Conservation (phyloP, 257 asterid genomes). For the Solanum dulcamara region DNA sequence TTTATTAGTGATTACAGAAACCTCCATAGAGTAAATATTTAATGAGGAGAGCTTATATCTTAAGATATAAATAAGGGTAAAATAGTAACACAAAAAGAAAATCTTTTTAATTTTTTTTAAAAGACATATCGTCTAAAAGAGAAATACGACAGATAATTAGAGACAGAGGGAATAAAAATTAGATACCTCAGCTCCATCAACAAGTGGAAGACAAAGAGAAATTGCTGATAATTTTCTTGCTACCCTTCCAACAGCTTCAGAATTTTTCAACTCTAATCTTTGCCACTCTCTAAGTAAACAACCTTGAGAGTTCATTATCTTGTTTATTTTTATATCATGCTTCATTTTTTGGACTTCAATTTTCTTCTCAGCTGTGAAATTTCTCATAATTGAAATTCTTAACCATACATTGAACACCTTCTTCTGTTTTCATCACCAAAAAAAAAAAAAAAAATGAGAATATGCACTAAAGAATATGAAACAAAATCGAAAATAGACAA, state of each 20-base stretch:
- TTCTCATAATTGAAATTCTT: slow-evolving; percentile 26
- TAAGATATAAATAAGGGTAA: background rate
- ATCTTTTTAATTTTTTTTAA: too few species aligned
- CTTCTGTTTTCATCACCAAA: slow-evolving; percentile 21
- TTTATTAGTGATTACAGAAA: too few species aligned
- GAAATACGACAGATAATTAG: background rate
- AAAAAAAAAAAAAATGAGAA: background rate
- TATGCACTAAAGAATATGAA: background rate
- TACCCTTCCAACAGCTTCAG: slow-evolving; percentile 54
- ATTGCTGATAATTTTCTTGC: slow-evolving; percentile 55
- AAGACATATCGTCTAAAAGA: background rate
- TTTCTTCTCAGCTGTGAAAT: slow-evolving; percentile 23
- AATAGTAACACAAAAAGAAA: background rate
- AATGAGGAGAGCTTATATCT: too few species aligned
- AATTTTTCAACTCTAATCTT: slow-evolving; percentile 35
- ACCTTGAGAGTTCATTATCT: slow-evolving; percentile 30
- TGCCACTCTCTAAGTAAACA: slow-evolving; percentile 52
- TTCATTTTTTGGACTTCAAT: slow-evolving; percentile 25
- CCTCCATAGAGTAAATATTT: too few species aligned
- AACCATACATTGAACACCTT: slow-evolving; percentile 43
- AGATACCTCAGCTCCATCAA: slow-evolving; percentile 36
- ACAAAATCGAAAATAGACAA: too few species aligned
- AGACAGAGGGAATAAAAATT: background rate
- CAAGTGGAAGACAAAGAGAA: slow-evolving; percentile 48
- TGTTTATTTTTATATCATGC: slow-evolving; percentile 26